Conservation (phyloP, 371 early-diverging fungal genomes). For the Actinomortierella wolfii region DNA sequence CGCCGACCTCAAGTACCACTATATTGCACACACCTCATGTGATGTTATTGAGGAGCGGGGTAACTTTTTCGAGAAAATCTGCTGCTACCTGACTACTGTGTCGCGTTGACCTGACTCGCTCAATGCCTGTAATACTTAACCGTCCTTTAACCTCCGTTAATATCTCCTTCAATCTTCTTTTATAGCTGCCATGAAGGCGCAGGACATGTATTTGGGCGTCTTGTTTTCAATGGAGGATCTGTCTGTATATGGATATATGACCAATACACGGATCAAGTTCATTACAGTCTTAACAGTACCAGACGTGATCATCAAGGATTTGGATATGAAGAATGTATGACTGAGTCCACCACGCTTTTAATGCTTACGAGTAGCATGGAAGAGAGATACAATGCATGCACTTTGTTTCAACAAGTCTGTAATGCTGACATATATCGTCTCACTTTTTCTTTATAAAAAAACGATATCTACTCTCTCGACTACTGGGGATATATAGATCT, state of each 20-base stretch:
- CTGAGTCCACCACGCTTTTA: background rate
- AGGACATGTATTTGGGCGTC: conserved; percentile 82
- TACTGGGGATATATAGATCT: conserved; percentile 57
- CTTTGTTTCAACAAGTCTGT: background rate
- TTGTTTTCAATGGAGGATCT: conserved; percentile 87
- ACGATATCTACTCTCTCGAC: background rate
- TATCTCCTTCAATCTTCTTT: background rate
- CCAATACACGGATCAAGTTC: conserved; percentile 85
- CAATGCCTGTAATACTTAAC: too few species aligned
- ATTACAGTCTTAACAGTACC: conserved; percentile 77
- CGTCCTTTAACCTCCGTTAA: too few species aligned
- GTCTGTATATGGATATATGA: conserved; percentile 87
- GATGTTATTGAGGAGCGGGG: conserved; percentile 90
- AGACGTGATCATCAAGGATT: conserved; percentile 78
- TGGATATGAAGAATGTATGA: conserved; percentile 77
- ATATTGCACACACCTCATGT: conserved; percentile 85
- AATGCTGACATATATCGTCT: background rate
- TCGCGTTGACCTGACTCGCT: too few species aligned
- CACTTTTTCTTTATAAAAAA: background rate
- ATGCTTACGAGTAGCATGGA: background rate
- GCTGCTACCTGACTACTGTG: background rate
- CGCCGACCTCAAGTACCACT: conserved; percentile 86
- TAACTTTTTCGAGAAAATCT: conserved; percentile 15
- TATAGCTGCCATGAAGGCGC: conserved; percentile 65
- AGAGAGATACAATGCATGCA: background rate